Base-by-base conservation (phyloP, 179 eudicot species). In the Carnegiea gigantea region DNA sequence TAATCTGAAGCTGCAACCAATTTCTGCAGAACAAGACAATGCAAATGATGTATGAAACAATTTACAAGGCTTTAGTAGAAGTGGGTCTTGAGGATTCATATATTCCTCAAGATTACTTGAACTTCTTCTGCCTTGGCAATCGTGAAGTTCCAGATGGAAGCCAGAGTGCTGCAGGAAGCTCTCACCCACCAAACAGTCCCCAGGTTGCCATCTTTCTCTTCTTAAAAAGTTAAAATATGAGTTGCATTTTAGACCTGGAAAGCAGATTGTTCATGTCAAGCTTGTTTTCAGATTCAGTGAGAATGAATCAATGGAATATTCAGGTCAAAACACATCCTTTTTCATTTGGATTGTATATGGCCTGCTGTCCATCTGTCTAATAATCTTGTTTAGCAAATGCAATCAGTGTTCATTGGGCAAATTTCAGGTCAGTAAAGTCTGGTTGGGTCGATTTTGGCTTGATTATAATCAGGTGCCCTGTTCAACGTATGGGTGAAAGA, bases 11-110 rank as follows among this genome's bases (percentile, higher is more conserved):
- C 21, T 70, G 73, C 24, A 67, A 14, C n/a, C 46, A 71, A 77
- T 75, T 83, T 36, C 40, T 80, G 72, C 92, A 93, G 98, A 85
- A 91, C 83, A 93, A 91, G 84, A 93, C 98, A 76, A 93, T 93
- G 96, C 97, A 93, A 92, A 93, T 93, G 95, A 93, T 93, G 98
- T 93, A 92, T 70, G 93, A 92, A 86, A 93, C 90, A 28, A 92
- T 93, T 49, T 87, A 89, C 85, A 93, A 92, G 87, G 94, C 98
- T 78, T 83, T 93, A 36, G 88, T 89, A 79, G 98, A 93, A 81
- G 93, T 88, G 26, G 97, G 96, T 70, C 94, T 93, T 62, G 95
- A 93, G 88, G 88, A 85, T 70, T 79, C 92, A 70, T 89, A 83
- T 77, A 79, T 89, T 0, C 97, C 94, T 30, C 91, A 90, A 87